Conservation (phyloP, 371 early-diverging fungal genomes). For the Gilbertella persicaria region DNA sequence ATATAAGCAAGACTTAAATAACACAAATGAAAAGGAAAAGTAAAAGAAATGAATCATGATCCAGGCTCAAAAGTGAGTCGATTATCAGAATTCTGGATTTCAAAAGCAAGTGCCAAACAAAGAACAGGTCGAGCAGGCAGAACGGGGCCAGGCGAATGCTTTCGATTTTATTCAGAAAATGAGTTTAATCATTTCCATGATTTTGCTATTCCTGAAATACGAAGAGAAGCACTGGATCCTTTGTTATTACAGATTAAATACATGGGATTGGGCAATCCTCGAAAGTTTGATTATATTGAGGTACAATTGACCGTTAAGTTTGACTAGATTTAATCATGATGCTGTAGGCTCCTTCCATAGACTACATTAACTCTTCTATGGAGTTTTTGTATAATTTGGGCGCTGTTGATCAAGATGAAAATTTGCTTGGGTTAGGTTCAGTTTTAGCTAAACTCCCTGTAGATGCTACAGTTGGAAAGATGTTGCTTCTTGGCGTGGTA, state of each 20-base stretch:
- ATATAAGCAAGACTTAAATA: background rate
- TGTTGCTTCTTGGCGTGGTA: conserved; percentile 72
- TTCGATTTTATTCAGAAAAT: conserved; percentile 93
- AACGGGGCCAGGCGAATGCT: conserved; percentile 96
- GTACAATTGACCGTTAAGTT: conserved; percentile 20
- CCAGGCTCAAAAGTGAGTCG: conserved; percentile 57
- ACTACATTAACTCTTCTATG: conserved; percentile 64
- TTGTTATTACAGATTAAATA: conserved; percentile 78
- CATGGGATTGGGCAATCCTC: conserved; percentile 56
- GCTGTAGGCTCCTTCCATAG: conserved; percentile 53
- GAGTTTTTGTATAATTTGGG: conserved; percentile 58
- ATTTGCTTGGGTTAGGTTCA: conserved; percentile 82
- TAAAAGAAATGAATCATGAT: conserved; percentile 68
- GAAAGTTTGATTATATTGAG: conserved; percentile 59
- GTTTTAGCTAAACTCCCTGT: conserved; percentile 86
- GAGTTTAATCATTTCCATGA: conserved; percentile 90
- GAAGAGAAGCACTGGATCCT: conserved; percentile 85
- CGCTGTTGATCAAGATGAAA: conserved; percentile 56
- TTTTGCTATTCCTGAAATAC: conserved; percentile 92
- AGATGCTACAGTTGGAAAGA: conserved; percentile 85
- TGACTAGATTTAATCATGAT: background rate
- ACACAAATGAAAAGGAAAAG: conserved; percentile 43
- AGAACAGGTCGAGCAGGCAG: conserved; percentile 99
- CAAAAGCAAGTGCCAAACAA: conserved; percentile 94
- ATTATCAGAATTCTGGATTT: conserved; percentile 85